These are phyloP conservation scores for Graphiopsis chlorocephala DNA, from an alignment of 2,329 filamentous ascomycete species.

Conservation along the genomic window DNA sequence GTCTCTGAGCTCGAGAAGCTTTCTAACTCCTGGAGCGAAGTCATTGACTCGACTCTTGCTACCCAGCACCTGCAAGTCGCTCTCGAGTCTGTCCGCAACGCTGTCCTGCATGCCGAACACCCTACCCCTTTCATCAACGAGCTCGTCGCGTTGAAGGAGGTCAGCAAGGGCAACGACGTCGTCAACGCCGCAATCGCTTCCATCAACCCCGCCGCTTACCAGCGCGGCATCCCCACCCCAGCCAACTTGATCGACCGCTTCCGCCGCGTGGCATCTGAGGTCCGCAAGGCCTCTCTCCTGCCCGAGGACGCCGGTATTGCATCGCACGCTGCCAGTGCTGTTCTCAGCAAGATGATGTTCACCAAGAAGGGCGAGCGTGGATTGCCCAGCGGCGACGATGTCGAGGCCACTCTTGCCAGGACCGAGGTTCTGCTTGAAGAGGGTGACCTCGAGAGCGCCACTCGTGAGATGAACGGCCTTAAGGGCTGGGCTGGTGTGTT, in stretches of 20 bases:
- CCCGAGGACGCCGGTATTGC: conserved; percentile 93
- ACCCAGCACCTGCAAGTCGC: conserved; percentile 96
- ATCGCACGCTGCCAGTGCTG: conserved; percentile 84
- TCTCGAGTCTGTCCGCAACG: conserved; percentile 85
- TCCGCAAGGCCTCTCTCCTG: conserved; percentile 88
- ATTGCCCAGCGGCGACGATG: conserved; percentile 77
- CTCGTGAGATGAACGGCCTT: conserved; percentile 90
- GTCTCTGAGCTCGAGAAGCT: conserved; percentile 84
- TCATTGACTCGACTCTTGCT: conserved; percentile 84
- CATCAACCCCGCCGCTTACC: conserved; percentile 90
- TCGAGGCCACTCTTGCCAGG: conserved; percentile 87
- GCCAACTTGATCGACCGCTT: conserved; percentile 92
- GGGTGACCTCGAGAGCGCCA: conserved; percentile 85
- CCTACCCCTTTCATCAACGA: conserved; percentile 84
- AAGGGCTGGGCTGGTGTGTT: conserved; percentile 94
- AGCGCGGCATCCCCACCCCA: conserved; percentile 79
- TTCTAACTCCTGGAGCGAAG: conserved; percentile 83
- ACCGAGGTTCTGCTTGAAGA: conserved; percentile 90
- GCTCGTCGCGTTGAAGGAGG: conserved; percentile 90
- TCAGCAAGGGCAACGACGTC: conserved; percentile 71
- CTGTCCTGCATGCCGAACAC: conserved; percentile 69
- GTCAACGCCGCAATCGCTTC: conserved; percentile 94
- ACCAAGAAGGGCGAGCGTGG: conserved; percentile 68
- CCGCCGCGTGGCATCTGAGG: conserved; percentile 85
- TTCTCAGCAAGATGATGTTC: conserved; percentile 93